Evolutionary conservation across 2,329 filamentous ascomycete genomes (phyloP), one percentile per base, ranked within the genome.

Genomic region (Dactylellina drechsleri): DNA sequence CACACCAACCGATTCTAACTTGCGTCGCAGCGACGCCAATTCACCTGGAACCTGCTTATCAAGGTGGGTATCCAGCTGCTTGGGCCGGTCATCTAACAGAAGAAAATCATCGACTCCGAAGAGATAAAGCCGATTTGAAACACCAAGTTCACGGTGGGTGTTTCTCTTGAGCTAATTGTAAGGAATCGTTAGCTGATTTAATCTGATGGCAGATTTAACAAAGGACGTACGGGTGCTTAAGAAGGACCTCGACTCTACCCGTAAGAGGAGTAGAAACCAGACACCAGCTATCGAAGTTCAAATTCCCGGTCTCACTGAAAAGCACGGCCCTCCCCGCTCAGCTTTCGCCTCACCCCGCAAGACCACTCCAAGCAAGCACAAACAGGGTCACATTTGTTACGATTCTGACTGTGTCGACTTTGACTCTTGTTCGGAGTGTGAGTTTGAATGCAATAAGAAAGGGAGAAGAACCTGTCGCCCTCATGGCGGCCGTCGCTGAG

Each of bases 391-490:
- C 28, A 18, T 75, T 7, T 75, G 71, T 52, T 62, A 59, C 41
- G 58, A 75, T 13, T 75, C 71, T 16, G 71, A 68, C 3, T 75
- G 71, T 16, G 41, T 56, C 1, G 36, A 64, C n/a, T 75, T 53
- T 31, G 71, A 75, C 23, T 75, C 71, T 53, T 75, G 71, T 57
- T 75, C 71, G n/a, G 64, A 75, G 15, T 75, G 71, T 16, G 49
- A 60, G 8, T 75, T 75, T 15, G 57, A 68, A n/a, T 75, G 71
- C 41, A 28, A 50, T 20, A 26, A 40, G n/a, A 64, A 68, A 15
- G 71, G 58, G 0, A 68, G 71, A 26, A 58, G 59, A 56, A 75
- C 64, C 8, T 75, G 71, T 41, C 58, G 71, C 18, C 71, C 71
- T n/a, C 64, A 47, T 43, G 59, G 64, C 7, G 64, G 58, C 8